A percentile compares a stretch with the other conserved stretches of the same genome.
phyloP scores from a whole-genome alignment of 1,284 basidiomycete genomes.

The Melampsora medusae region DNA sequence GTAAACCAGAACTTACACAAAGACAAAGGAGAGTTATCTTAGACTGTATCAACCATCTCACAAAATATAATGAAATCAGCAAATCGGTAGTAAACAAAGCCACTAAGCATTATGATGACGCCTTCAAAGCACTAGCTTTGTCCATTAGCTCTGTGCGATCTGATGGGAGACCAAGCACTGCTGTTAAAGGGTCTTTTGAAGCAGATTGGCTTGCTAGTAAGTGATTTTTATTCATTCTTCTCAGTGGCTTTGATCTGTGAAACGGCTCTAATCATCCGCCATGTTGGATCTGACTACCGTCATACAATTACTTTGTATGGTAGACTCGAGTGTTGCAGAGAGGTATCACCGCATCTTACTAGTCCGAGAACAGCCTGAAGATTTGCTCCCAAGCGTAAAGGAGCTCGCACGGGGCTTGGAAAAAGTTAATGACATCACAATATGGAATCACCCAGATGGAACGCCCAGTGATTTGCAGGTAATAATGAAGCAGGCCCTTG shows the following conservation, averaged over 20 bases:
- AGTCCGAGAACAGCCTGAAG: neutral
- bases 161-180: neutral
- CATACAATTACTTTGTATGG: neutral
- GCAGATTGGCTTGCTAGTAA: constrained; percentile 5
- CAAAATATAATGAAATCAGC: neutral
- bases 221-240: neutral
- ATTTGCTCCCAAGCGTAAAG: neutral
- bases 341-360: constrained; percentile 5
- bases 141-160: constrained; percentile 1
- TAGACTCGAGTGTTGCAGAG: constrained; percentile 8
- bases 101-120: neutral
- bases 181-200: constrained; percentile 8
- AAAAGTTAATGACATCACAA: neutral
- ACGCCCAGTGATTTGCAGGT: neutral
- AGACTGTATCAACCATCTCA: neutral
- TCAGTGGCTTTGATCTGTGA: neutral
- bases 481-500: neutral
- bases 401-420: neutral
- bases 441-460: constrained; percentile 4
- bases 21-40: neutral
- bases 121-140: neutral
- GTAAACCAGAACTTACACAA: neutral
- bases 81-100: neutral
- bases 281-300: too few relatives aligned
- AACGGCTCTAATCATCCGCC: too few relatives aligned